Base-by-base conservation (phyloP, 1,139 yeast genomes). In the Tardiomyces blankii region DNA sequence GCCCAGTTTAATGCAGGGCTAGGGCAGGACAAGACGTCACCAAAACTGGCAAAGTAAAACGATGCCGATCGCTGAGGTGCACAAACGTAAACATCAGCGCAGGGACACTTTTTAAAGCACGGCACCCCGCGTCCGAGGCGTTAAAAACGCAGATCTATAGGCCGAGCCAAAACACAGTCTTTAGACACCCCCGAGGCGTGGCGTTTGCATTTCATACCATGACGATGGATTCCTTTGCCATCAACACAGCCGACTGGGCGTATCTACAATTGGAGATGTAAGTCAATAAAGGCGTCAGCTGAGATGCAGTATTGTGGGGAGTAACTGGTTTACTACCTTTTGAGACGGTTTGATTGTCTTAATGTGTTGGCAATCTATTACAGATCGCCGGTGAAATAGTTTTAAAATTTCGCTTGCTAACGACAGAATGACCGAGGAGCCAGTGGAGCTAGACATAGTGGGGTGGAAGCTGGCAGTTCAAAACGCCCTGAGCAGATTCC, bases 181-280 rank as follows among this genome's bases (percentile, higher is more conserved):
- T n/a, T n/a, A n/a, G n/a, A n/a, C n/a, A n/a, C n/a, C n/a, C n/a
- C n/a, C n/a, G n/a, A n/a, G n/a, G n/a, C n/a, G n/a, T n/a, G n/a
- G n/a, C n/a, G n/a, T n/a, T 27, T 27, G 30, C 8, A 12, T 27
- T 27, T 27, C 12, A 12, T 12, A 12, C 12, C 35, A 30, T 30
- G 35, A 30, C 35, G n/a, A 30, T 11, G 16, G 35, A 30, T 11
- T 30, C 35, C 5, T 30, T 30, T 11, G 16, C 35, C n/a, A 30
- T 30, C 35, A 30, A 30, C 18, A 45, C 56, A 41, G 66, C 68
- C 1, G 72, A 69, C 47, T 68, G 66, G 63, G 68, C 62, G 19
- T 70, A 69, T 48, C 46, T 69, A 41, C 61, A 56, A 43, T 50
- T 67, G 28, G 58, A 64, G 33, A 44, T 74, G 77, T 77, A 66